A percentile compares a stretch with the other conserved stretches of the same genome.
These are phyloP conservation scores for Bipolaris bicolor DNA, from an alignment of 2,329 filamentous ascomycete genomes.

Conservation along the genomic window DNA sequence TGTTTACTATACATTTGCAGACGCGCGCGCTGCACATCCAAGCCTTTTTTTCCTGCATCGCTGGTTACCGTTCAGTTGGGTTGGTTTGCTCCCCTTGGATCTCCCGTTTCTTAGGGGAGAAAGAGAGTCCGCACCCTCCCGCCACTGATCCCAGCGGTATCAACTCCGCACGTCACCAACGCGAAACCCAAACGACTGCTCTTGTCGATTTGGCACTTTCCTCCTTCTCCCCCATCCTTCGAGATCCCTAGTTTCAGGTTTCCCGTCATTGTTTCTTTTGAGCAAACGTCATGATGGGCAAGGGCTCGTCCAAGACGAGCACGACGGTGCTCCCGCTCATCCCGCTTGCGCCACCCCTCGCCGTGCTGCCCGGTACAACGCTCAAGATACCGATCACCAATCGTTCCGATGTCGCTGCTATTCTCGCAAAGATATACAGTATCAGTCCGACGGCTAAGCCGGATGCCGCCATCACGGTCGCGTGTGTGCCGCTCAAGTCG, in stretches of 20 bases:
- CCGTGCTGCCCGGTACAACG: constrained; percentile 84
- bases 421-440: constrained; percentile 85
- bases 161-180: constrained; percentile 19
- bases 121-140: constrained; percentile 10
- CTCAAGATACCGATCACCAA: constrained; percentile 83
- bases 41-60: not conserved
- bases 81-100: not conserved
- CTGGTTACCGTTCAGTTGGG: not conserved
- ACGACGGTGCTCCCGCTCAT: constrained; percentile 71
- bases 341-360: constrained; percentile 77
- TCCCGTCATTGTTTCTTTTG: too few species aligned
- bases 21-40: too few species aligned
- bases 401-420: constrained; percentile 85
- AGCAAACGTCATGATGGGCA: constrained; percentile 38
- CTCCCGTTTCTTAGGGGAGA: constrained; percentile 1
- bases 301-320: constrained; percentile 42
- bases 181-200: not conserved
- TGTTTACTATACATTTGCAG: not conserved
- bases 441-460: constrained; percentile 69
- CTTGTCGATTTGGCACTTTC: too few species aligned
- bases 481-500: constrained; percentile 84
- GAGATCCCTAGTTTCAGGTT: too few species aligned
- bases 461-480: constrained; percentile 75
- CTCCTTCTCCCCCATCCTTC: too few species aligned
- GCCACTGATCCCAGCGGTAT: constrained; percentile 7